Conservation (phyloP, 352 stramenopile species). For the Globisporangium spiculum region DNA sequence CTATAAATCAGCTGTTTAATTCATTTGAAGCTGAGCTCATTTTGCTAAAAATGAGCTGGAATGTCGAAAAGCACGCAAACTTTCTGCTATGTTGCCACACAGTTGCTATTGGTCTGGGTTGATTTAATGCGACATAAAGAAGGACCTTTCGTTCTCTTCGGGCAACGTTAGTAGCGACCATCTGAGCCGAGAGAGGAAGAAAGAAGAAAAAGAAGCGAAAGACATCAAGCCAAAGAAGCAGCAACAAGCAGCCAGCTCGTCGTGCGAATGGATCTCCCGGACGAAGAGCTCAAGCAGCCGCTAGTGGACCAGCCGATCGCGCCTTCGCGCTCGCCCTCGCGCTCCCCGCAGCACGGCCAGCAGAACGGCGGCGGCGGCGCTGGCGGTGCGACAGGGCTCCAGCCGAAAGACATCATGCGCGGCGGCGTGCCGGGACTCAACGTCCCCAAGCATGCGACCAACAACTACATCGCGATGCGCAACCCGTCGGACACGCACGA, state of each 20-base stretch:
- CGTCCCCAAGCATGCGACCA: conserved; percentile 14
- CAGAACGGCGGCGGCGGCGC: not conserved
- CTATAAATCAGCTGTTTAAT: not conserved
- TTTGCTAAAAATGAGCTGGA: conserved; percentile 1
- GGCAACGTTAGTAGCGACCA: conserved; percentile 10
- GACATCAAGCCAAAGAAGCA: not conserved
- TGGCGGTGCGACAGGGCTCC: conserved; percentile 20
- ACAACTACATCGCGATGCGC: conserved; percentile 38
- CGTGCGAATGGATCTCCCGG: conserved; percentile 55
- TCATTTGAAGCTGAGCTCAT: not conserved
- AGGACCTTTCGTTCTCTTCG: not conserved
- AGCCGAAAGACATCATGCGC: conserved; percentile 16
- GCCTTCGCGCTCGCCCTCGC: conserved; percentile 15
- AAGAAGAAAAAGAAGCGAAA: conserved; percentile 28
- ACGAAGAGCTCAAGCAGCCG: conserved; percentile 76
- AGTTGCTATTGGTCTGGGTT: not conserved
- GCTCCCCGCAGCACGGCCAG: conserved; percentile 16
- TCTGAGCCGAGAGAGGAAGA: conserved; percentile 15
- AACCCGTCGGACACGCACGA: conserved; percentile 11
- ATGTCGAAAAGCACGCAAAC: not conserved
- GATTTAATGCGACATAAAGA: not conserved
- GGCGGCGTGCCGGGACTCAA: conserved; percentile 1
- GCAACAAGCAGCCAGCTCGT: not conserved
- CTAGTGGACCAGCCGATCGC: conserved; percentile 36
- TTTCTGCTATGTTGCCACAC: not conserved